phyloP scores from a whole-genome alignment of 1,284 basidiomycete species.

The Ganoderma multipileum region DNA sequence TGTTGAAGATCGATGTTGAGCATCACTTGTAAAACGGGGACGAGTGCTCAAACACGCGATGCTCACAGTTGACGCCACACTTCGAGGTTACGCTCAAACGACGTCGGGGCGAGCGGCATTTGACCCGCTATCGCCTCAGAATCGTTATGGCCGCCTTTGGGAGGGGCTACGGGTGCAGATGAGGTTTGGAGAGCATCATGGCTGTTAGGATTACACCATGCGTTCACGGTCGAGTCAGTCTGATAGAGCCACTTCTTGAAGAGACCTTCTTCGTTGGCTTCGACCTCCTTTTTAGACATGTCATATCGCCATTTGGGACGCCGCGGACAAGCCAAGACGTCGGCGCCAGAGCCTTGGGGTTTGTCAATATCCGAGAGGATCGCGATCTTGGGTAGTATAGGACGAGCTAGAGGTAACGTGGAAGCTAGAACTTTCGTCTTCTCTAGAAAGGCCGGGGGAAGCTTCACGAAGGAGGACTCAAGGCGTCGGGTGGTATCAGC shows the following conservation, averaged over 20 bases:
- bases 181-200: conserved; percentile 19
- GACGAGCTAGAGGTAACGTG: conserved; percentile 60
- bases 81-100: conserved; percentile 89
- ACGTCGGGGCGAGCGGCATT: conserved; percentile 73
- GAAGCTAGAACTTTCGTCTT: conserved; percentile 66
- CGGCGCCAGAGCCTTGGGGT: not conserved
- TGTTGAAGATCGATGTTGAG: conserved; percentile 38
- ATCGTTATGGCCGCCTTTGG: conserved; percentile 32
- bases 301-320: conserved; percentile 86
- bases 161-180: conserved; percentile 30
- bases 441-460: conserved; percentile 70
- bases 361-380: conserved; percentile 45
- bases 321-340: conserved; percentile 59
- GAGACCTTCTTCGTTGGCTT: conserved; percentile 81
- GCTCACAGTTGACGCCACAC: conserved; percentile 91
- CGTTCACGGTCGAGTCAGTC: conserved; percentile 61
- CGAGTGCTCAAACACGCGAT: not conserved
- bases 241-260: conserved; percentile 79
- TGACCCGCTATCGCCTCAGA: conserved; percentile 30
- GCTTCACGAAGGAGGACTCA: conserved; percentile 75
- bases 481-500: conserved; percentile 58
- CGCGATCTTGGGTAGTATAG: conserved; percentile 55
- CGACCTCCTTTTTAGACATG: conserved; percentile 87
- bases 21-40: conserved; percentile 8
- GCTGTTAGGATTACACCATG: conserved; percentile 53